These are phyloP conservation scores for Pseudonectria foliicola DNA, from an alignment of 2,329 filamentous ascomycete genomes.

Conservation along the genomic window DNA sequence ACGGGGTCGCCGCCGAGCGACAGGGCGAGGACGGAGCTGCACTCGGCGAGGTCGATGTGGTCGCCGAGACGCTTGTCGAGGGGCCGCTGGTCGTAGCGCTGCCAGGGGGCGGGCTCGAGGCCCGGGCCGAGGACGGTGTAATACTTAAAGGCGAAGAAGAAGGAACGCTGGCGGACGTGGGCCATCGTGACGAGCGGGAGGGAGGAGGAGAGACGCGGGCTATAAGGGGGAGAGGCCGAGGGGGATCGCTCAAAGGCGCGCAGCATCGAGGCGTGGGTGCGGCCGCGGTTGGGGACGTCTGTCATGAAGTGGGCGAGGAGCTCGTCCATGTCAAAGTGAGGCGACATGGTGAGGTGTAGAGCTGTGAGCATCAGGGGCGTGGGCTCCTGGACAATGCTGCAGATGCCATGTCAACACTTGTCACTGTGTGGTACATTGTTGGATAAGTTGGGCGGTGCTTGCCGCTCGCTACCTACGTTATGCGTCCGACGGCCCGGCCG, in stretches of 20 bases:
- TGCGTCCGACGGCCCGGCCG: conserved; percentile 44
- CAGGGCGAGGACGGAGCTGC: conserved; percentile 52
- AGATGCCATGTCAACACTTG: too few relatives aligned
- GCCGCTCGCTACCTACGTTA: conserved; percentile 43
- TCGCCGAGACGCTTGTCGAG: conserved; percentile 31
- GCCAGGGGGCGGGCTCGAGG: conserved; percentile 53
- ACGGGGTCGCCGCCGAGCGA: conserved; percentile 46
- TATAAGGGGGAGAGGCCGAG: conserved; percentile 10
- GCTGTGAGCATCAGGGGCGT: conserved; percentile 53
- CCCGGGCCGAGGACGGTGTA: conserved; percentile 53
- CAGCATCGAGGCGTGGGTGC: conserved; percentile 41
- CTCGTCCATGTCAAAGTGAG: conserved; percentile 56
- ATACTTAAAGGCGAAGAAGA: conserved; percentile 60
- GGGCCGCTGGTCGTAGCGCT: conserved; percentile 44
- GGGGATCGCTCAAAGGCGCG: conserved; percentile 36
- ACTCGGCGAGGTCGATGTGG: conserved; percentile 54
- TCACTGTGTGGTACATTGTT: too few relatives aligned
- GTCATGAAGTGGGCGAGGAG: conserved; percentile 48
- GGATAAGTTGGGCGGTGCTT: too few relatives aligned
- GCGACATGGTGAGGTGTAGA: conserved; percentile 49
- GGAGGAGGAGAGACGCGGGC: conserved; percentile 9
- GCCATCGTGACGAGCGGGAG: conserved; percentile 25
- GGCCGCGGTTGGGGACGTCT: conserved; percentile 36
- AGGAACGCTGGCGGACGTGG: conserved; percentile 46
- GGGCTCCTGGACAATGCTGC: conserved; percentile 52